These are phyloP conservation scores for Coemansia sp. DNA, from an alignment of 192 early-diverging fungal species.

Conservation along the genomic window DNA sequence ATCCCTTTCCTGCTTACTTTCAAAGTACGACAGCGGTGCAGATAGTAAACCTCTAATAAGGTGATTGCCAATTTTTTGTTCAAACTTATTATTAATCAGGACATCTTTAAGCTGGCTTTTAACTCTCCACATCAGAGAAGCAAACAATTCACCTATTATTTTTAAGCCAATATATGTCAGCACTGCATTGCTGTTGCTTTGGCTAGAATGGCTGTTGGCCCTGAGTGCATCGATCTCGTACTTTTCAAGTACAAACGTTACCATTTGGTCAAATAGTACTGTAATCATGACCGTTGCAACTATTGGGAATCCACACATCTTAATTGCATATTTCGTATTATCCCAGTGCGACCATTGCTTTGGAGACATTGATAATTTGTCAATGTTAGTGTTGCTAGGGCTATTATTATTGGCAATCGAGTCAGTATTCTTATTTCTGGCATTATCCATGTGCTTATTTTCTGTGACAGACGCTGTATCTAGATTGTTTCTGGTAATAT, in stretches of 20 bases:
- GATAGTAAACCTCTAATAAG: not conserved
- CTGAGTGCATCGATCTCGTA: not conserved
- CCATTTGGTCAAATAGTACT: not conserved
- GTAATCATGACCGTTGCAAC: not conserved
- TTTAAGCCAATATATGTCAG: not conserved
- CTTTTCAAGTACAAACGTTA: not conserved
- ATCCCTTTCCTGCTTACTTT: not conserved
- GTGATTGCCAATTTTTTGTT: not conserved
- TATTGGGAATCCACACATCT: not conserved
- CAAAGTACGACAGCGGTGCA: not conserved
- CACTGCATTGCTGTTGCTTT: not conserved
- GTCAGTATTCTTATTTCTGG: not conserved
- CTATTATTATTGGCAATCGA: not conserved
- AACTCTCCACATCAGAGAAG: not conserved
- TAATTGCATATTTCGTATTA: constrained; percentile 52
- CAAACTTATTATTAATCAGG: not conserved
- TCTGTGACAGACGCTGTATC: not conserved
- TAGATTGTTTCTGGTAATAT: not conserved
- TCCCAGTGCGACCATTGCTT: constrained; percentile 46
- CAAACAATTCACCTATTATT: not conserved
- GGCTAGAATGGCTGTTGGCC: not conserved
- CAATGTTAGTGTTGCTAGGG: too few species aligned
- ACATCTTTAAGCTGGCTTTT: not conserved
- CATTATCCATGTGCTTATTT: not conserved
- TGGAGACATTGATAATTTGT: not conserved